phyloP scores from a whole-genome alignment of 2,329 filamentous ascomycete species.

The Fusarium dlaminii region DNA sequence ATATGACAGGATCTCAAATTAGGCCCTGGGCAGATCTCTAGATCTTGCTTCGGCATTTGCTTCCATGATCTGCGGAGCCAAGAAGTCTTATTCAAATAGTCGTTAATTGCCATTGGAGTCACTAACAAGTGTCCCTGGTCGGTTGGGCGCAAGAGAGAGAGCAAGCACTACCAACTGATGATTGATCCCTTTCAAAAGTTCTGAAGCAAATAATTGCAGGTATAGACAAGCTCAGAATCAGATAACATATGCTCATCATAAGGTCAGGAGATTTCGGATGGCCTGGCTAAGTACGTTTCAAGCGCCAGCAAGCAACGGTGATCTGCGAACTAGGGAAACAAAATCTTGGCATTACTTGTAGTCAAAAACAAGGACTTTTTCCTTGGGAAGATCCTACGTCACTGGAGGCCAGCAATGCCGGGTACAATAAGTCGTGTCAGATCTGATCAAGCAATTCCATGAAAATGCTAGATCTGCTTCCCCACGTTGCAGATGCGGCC shows the following conservation, averaged over 20 bases:
- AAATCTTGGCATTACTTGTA: background rate
- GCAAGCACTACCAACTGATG: background rate
- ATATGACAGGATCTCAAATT: background rate
- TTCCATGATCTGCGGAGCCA: background rate
- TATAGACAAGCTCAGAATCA: background rate
- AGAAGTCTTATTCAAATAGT: background rate
- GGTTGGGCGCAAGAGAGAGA: background rate
- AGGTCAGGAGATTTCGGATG: background rate
- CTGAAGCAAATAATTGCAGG: background rate
- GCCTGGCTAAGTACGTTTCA: background rate
- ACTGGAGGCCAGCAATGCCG: background rate
- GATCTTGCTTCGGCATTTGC: background rate
- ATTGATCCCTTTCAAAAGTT: background rate
- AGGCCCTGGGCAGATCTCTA: background rate
- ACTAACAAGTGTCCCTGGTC: background rate
- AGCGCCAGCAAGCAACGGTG: background rate
- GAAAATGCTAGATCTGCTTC: conserved; percentile 25
- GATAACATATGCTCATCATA: background rate
- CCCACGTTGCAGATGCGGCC: conserved; percentile 18
- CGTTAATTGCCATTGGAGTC: background rate
- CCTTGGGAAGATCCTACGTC: background rate
- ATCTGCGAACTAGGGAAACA: background rate
- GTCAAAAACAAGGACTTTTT: background rate
- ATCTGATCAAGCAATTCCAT: conserved; percentile 11
- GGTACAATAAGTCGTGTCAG: conserved; percentile 16